Base-by-base conservation (phyloP, 2,329 filamentous ascomycete species). In the Alternaria viburni region DNA sequence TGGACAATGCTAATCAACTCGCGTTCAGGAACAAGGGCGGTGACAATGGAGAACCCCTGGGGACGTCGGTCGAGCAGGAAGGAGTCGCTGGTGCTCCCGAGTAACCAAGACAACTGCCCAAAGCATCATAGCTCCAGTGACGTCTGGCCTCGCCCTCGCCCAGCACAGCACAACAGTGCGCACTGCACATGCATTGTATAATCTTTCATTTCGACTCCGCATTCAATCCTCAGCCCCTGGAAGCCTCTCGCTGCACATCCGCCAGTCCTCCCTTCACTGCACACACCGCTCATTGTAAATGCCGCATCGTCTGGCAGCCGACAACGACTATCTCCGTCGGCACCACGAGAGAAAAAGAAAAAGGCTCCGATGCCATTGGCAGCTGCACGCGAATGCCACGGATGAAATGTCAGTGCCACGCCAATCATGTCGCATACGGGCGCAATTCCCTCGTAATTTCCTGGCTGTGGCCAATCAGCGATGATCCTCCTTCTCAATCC, bases 121-220 rank as follows among this genome's bases (percentile, higher is more conserved):
- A 69, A 65, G 50, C 49, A 56, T 63, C 50, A 62, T 67, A 67
- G 64, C 62, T 65, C 58, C 46, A 54, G 65, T 69, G 67, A 69
- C 67, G 66, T 67, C 58, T 63, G 51, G 61, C 57, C 57, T 56
- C 59, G 54, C 52, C 13, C 36, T 58, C 41, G 55, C 54, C 41
- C 54, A 50, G 59, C 54, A 54, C 45, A 63, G 61, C 61, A 63
- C 61, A 63, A 56, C 52, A 52, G 25, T 50, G 41, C 59, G 30
- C 55, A 21, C 19, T 51, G 51, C 61, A 51, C 44, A 49, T 25
- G 26, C 26, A 36, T 36, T 41, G 47, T 54, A 55, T 45, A 47
- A 59, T n/a, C 49, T 25, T 30, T 28, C 61, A 44, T 62, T 45
- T 49, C 19, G 46, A 46, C 54, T 26, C 49, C 25, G 8, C 11